Evolutionary conservation across 371 early-diverging fungal species (phyloP).

Genomic region (Apophysomyces ossiformis): DNA sequence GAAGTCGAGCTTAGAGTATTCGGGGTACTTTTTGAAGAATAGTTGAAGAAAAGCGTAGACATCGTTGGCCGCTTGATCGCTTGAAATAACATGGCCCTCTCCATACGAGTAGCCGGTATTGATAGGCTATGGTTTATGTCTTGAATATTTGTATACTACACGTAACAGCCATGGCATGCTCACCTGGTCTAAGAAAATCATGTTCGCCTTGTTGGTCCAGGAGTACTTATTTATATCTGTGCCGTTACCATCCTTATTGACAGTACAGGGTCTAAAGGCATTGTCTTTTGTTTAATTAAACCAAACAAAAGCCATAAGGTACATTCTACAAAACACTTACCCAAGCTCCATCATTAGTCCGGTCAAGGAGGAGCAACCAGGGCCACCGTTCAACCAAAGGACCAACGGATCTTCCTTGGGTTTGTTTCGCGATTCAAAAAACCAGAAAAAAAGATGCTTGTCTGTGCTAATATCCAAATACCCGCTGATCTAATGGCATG

Average conservation of each 20-base stretch:
- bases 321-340: conserved; percentile 21
- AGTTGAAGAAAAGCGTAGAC: conserved; percentile 79
- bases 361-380: conserved; percentile 77
- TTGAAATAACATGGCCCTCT: conserved; percentile 49
- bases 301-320: not conserved
- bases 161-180: not conserved
- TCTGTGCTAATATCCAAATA: conserved; percentile 71
- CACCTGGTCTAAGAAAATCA: conserved; percentile 81
- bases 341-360: conserved; percentile 80
- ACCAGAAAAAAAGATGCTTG: conserved; percentile 76
- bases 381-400: conserved; percentile 80
- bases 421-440: conserved; percentile 76
- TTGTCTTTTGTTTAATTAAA: not conserved
- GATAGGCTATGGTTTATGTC: conserved; percentile 48
- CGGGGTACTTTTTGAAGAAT: conserved; percentile 61
- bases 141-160: not conserved
- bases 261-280: conserved; percentile 62
- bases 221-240: conserved; percentile 59
- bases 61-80: conserved; percentile 71
- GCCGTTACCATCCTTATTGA: conserved; percentile 61
- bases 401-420: conserved; percentile 71
- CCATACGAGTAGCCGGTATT: conserved; percentile 82
- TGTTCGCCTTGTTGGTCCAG: conserved; percentile 76
- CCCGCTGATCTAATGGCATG: conserved; percentile 56
- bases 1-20: conserved; percentile 64